Percentiles rank a stretch among this genome's conserved stretches.
These are phyloP conservation scores for Trichothecium sympodiale DNA, from an alignment of 2,329 filamentous ascomycete genomes.

Conservation along the genomic window DNA sequence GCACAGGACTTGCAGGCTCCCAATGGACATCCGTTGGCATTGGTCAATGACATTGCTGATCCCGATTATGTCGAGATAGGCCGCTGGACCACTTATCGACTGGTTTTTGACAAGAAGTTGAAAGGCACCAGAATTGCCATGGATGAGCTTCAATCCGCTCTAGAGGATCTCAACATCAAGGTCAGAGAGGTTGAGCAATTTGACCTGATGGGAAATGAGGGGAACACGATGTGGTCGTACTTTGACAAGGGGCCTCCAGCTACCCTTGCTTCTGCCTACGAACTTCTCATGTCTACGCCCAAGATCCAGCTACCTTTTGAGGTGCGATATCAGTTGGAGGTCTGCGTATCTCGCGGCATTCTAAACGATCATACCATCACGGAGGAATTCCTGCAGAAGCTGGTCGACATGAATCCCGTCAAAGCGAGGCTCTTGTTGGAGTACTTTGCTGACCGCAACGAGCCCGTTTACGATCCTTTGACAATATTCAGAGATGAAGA, in stretches of 20 bases:
- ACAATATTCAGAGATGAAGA: constrained; percentile 51
- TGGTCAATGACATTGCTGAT: constrained; percentile 23
- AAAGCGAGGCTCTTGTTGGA: constrained; percentile 61
- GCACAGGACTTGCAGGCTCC: constrained; percentile 20
- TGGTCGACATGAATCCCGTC: constrained; percentile 33
- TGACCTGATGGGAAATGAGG: constrained; percentile 15
- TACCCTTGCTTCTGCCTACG: constrained; percentile 11
- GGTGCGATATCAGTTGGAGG: constrained; percentile 83
- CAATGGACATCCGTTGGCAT: constrained; percentile 23
- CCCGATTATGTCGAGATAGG: constrained; percentile 37
- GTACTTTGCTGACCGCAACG: constrained; percentile 55
- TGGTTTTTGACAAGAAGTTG: constrained; percentile 24
- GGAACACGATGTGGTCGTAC: constrained; percentile 17
- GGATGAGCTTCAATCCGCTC: constrained; percentile 33
- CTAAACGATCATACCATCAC: constrained; percentile 68
- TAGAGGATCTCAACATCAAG: constrained; percentile 64
- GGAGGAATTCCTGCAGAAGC: constrained; percentile 51
- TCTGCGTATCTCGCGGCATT: constrained; percentile 71
- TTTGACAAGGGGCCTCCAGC: constrained; percentile 20
- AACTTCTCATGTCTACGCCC: constrained; percentile 5
- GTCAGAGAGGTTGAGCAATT: constrained; percentile 33
- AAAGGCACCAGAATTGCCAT: constrained; percentile 20
- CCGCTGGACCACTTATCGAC: constrained; percentile 43
- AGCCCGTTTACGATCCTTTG: constrained; percentile 58
- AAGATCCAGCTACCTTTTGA: constrained; percentile 48